Evolutionary conservation across 177 flowering plant genomes (phyloP).

Genomic region (Vitis hybrid): DNA sequence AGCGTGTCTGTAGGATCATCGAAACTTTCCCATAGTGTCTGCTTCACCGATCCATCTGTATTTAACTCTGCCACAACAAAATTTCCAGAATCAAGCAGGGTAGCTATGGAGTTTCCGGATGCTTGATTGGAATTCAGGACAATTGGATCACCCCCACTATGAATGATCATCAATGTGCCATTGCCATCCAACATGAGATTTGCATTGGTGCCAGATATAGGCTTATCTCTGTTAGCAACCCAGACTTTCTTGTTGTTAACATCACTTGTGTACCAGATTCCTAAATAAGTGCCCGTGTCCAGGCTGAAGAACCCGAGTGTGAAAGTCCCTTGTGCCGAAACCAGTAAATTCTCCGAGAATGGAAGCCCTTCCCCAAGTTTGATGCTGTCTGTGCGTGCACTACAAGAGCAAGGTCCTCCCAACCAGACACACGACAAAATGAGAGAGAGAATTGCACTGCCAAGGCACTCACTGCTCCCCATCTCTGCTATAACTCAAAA

Average conservation of each 20-base stretch:
- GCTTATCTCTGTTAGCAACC: slow-evolving; percentile 4
- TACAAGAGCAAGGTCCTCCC: too few relatives aligned
- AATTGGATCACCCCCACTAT: not conserved
- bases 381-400: too few relatives aligned
- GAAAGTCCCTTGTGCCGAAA: not conserved
- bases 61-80: not conserved
- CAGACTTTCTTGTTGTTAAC: not conserved
- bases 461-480: too few relatives aligned
- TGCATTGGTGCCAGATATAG: not conserved
- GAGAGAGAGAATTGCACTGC: too few relatives aligned
- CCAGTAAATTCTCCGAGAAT: not conserved
- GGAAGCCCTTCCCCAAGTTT: too few relatives aligned
- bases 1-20: slow-evolving; percentile 3
- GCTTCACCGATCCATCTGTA: not conserved
- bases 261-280: not conserved
- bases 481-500: too few relatives aligned
- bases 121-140: slow-evolving; percentile 4
- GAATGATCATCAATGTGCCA: slow-evolving; percentile 6
- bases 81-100: slow-evolving; percentile 2
- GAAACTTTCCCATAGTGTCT: slow-evolving; percentile 8
- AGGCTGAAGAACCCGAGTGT: not conserved
- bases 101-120: not conserved
- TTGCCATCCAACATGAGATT: slow-evolving; percentile 5
- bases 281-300: not conserved
- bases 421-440: too few relatives aligned